Evolutionary conservation across 2,329 filamentous ascomycete species (phyloP).

Genomic region (Fusarium tanahbumbuense): DNA sequence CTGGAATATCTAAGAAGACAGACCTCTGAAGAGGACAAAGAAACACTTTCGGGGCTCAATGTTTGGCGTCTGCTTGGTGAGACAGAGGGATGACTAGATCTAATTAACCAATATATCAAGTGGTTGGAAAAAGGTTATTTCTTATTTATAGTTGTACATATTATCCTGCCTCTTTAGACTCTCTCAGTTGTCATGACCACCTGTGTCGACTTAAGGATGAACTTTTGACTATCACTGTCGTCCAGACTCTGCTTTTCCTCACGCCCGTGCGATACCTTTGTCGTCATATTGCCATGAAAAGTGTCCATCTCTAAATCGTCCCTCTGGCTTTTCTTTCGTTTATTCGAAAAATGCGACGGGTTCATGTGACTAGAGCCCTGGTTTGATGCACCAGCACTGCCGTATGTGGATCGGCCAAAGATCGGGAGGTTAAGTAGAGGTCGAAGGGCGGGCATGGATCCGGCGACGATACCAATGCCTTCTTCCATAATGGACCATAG

Average conservation of each 20-base stretch:
- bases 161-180: not conserved
- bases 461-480: conserved; percentile 42
- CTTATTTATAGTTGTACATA: too few relatives aligned
- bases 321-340: not conserved
- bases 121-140: too few relatives aligned
- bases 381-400: conserved; percentile 12
- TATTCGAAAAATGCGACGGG: not conserved
- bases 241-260: conserved; percentile 30
- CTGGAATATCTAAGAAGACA: not conserved
- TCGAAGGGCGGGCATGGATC: conserved; percentile 39
- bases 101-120: too few relatives aligned
- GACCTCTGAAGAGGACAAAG: not conserved
- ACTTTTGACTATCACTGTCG: conserved; percentile 40
- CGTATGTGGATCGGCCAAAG: conserved; percentile 26
- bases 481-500: conserved; percentile 42
- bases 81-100: not conserved
- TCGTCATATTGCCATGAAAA: not conserved
- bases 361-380: conserved; percentile 10
- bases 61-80: not conserved
- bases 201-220: conserved; percentile 40
- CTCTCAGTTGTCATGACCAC: conserved; percentile 17
- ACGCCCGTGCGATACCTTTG: conserved; percentile 1
- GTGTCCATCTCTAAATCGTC: conserved; percentile 12
- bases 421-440: conserved; percentile 35
- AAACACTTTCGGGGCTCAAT: not conserved